Base-by-base conservation (phyloP, 1,284 basidiomycete genomes). In the Boletellus dicymbophilus region DNA sequence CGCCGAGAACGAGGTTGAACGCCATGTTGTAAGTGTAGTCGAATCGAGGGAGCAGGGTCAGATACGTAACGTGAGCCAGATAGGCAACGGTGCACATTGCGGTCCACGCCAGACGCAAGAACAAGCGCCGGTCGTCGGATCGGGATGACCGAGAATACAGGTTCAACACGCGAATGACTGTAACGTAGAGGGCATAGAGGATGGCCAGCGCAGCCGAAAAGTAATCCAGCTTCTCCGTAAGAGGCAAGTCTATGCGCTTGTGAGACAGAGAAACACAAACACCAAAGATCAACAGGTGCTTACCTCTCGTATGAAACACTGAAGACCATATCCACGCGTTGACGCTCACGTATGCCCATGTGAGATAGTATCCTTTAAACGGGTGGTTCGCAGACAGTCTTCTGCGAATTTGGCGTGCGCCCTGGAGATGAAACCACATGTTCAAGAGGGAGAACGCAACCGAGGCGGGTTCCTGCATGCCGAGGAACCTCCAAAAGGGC, bases 11-110 rank as follows among this genome's bases (percentile, higher is more conserved):
- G 57, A 96, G 73, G 68, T 95, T 95, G 74, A 93, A 93, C 0
- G 78, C 66, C 72, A 98, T 93, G 76, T 99, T 98, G 75, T 98
- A 99, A 8, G 86, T 76, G 70, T 99, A 99, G 70, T 98, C 92
- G 72, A 98, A 98, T 25, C 88, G 84, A 30, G 85, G 85, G 23
- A 86, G 78, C 28, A 86, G 68, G 40, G 80, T 81, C 46, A 97
- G 79, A 70, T 95, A 95, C n/a, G 84, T 76, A 48, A 94, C 69
- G 62, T 96, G 94, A 13, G 69, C 72, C 34, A 85, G 42, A 69
- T 82, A 92, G n/a, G 70, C 61, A 9, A 81, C 16, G 12, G 69
- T 62, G 64, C 82, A 86, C 16, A 79, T 36, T 3, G 66, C 48
- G 18, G 78, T 72, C 77, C 82, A 80, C 21, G 64, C 49, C 22